phyloP scores from a whole-genome alignment of 2,329 filamentous ascomycete species.

The Apiospora sp. region DNA sequence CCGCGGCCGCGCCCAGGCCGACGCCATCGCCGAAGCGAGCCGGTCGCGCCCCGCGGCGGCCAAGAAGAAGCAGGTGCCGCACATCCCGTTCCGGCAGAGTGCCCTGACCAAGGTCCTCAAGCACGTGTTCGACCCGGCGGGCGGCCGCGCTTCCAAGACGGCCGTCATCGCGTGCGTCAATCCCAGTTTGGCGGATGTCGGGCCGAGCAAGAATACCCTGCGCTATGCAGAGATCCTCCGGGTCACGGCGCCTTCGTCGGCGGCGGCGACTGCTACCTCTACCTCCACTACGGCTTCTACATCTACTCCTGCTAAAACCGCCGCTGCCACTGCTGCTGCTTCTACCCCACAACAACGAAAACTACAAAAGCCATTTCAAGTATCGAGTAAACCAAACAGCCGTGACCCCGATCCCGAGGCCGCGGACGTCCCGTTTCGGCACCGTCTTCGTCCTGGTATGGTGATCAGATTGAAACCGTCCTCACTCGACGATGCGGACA shows the following conservation, averaged over 20 bases:
- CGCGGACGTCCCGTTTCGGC: conserved; percentile 43
- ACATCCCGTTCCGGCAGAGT: conserved; percentile 56
- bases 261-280: conserved; percentile 19
- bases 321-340: conserved; percentile 36
- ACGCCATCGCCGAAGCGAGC: conserved; percentile 35
- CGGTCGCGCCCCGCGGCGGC: conserved; percentile 12
- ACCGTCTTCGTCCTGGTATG: conserved; percentile 53
- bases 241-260: conserved; percentile 33
- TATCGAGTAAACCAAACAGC: conserved; percentile 33
- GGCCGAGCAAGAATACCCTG: conserved; percentile 56
- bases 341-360: not conserved
- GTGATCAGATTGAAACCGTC: conserved; percentile 45
- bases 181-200: conserved; percentile 52
- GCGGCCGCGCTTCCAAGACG: conserved; percentile 49
- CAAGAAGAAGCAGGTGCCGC: conserved; percentile 41
- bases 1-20: conserved; percentile 49
- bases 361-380: not conserved
- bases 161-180: conserved; percentile 57
- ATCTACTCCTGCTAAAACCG: not conserved
- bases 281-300: conserved; percentile 36
- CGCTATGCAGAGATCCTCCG: conserved; percentile 57
- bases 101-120: conserved; percentile 57
- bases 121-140: conserved; percentile 55
- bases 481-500: not conserved
- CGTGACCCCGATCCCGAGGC: conserved; percentile 39